These are phyloP conservation scores for Naganishia sp. DNA, from an alignment of 1,284 basidiomycete genomes.

Conservation along the genomic window DNA sequence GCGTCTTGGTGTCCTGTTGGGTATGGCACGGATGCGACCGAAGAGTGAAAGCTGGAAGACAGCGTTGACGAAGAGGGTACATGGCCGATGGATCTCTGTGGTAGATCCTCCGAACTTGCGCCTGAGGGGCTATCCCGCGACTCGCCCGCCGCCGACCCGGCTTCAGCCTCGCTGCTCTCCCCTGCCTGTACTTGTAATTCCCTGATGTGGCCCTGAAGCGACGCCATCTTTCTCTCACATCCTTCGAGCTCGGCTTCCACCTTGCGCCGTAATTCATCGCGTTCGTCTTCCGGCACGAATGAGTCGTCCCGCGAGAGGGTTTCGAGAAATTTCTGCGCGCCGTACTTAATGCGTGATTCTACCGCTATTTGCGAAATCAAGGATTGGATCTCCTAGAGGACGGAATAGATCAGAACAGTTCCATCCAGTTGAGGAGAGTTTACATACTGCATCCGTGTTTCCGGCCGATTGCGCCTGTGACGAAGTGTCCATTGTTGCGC, in stretches of 20 bases:
- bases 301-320: constrained; percentile 30
- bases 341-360: constrained; percentile 58
- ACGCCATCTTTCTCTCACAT: constrained; percentile 47
- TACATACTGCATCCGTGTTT: constrained; percentile 5
- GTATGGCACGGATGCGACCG: not conserved
- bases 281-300: constrained; percentile 43
- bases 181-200: not conserved
- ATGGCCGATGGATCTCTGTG: not conserved
- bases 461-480: not conserved
- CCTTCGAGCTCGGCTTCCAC: constrained; percentile 51
- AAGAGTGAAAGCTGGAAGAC: not conserved
- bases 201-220: constrained; percentile 40
- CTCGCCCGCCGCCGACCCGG: not conserved
- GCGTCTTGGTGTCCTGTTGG: not conserved
- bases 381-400: constrained; percentile 49
- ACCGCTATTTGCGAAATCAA: constrained; percentile 55
- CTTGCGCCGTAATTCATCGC: constrained; percentile 46
- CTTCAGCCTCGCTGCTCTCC: constrained; percentile 9
- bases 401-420: not conserved
- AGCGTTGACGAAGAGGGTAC: constrained; percentile 11
- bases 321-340: constrained; percentile 59
- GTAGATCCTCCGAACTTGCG: not conserved
- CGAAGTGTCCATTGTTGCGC: constrained; percentile 2
- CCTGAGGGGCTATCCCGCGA: not conserved
- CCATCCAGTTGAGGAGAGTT: not conserved